Evolutionary conservation across 176 grass and related monocot genomes (phyloP).

Genomic region (Rhynchospora breviuscula): DNA sequence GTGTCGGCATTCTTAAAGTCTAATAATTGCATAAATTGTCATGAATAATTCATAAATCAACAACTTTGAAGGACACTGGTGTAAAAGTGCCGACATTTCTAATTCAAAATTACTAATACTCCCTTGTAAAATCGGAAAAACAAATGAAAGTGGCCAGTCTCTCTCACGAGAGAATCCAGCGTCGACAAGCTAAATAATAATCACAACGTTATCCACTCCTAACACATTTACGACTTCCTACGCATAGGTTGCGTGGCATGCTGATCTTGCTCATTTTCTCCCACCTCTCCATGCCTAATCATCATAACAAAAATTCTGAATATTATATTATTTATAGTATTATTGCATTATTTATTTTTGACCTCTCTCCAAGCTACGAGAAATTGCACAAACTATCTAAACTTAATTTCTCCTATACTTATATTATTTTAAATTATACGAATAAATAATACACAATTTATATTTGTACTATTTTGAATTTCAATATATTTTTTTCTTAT

Average conservation of each 20-base stretch:
- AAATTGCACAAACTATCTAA: background rate
- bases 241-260: background rate
- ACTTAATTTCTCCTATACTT: background rate
- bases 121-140: background rate
- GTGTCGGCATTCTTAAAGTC: too few relatives aligned
- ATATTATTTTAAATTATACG: too few relatives aligned
- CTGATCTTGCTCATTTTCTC: background rate
- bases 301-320: too few relatives aligned
- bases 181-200: background rate
- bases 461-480: background rate
- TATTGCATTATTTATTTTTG: too few relatives aligned
- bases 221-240: background rate
- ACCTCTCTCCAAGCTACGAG: too few relatives aligned
- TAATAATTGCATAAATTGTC: background rate
- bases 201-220: background rate
- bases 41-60: background rate
- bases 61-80: background rate
- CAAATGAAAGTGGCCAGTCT: background rate
- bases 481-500: background rate
- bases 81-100: background rate
- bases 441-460: background rate
- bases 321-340: too few relatives aligned
- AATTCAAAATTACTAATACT: background rate
- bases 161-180: background rate
- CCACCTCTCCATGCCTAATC: background rate